Evolutionary conservation across 2,329 filamentous ascomycete species (phyloP).

Genomic region (Phaeosphaeriaceae sp.): DNA sequence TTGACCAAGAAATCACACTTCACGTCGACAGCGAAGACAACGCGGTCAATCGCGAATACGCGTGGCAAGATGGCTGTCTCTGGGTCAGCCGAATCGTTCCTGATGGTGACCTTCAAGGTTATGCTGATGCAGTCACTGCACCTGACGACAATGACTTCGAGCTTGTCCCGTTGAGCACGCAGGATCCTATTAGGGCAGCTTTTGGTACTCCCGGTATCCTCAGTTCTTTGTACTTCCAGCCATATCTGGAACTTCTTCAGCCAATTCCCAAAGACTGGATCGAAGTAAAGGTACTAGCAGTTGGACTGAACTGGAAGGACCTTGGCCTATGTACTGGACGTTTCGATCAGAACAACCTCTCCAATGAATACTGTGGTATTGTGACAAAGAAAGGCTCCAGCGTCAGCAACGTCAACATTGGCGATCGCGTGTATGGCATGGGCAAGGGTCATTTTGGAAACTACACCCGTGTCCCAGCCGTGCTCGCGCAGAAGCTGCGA

Average conservation of each 20-base stretch:
- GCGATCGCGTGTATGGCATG: slow-evolving; percentile 27
- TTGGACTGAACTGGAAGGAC: slow-evolving; percentile 33
- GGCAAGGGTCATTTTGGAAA: slow-evolving; percentile 32
- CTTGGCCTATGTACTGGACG: slow-evolving; percentile 22
- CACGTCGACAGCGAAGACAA: slow-evolving; percentile 7
- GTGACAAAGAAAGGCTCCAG: slow-evolving; percentile 16
- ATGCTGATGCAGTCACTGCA: slow-evolving; percentile 2
- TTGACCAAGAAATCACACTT: slow-evolving; percentile 16
- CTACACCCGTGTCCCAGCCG: slow-evolving; percentile 13
- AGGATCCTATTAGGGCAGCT: slow-evolving; percentile 3
- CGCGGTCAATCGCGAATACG: slow-evolving; percentile 19
- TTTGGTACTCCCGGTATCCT: slow-evolving; percentile 25
- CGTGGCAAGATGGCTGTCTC: slow-evolving; percentile 25
- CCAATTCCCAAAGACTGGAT: slow-evolving; percentile 23
- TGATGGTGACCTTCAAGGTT: slow-evolving; percentile 16
- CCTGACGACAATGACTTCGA: slow-evolving; percentile 1
- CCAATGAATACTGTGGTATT: slow-evolving; percentile 18
- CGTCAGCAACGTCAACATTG: slow-evolving; percentile 15
- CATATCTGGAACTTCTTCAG: slow-evolving; percentile 16
- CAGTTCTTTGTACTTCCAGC: slow-evolving; percentile 27
- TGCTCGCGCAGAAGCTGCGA: slow-evolving; percentile 7
- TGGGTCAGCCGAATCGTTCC: slow-evolving; percentile 29
- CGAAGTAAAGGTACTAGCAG: slow-evolving; percentile 20
- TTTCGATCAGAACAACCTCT: slow-evolving; percentile 19
- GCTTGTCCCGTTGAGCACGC: slow-evolving; percentile 1